Evolutionary conservation across 2,329 filamentous ascomycete species (phyloP).

Genomic region (Aspergillus persii): DNA sequence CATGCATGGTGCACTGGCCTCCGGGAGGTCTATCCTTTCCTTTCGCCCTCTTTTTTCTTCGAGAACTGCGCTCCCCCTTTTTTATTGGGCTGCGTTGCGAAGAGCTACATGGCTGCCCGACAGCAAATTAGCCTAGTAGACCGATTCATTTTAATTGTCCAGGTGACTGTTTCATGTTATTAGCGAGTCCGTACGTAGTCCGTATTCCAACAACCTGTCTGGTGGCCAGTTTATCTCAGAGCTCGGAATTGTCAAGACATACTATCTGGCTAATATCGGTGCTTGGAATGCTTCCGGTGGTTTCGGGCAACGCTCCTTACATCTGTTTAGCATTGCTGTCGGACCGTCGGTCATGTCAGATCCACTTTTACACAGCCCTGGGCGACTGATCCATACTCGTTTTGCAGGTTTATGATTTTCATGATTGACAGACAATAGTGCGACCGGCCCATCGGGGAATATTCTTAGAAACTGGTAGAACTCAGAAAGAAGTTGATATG

Average conservation of each 20-base stretch:
- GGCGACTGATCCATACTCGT: background rate
- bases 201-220: background rate
- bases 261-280: background rate
- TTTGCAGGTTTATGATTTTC: background rate
- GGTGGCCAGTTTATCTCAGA: background rate
- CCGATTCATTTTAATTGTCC: background rate
- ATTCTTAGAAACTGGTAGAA: background rate
- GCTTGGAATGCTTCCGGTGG: background rate
- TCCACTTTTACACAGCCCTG: constrained; percentile 1
- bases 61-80: background rate
- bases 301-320: constrained; percentile 10
- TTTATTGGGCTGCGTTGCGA: background rate
- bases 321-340: background rate
- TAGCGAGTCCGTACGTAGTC: background rate
- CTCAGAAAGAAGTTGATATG: background rate
- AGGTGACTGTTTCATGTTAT: background rate
- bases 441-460: background rate
- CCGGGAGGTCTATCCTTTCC: background rate
- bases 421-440: constrained; percentile 1
- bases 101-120: background rate
- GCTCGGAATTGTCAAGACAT: background rate
- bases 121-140: background rate
- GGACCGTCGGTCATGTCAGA: background rate
- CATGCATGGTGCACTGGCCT: background rate
- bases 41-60: background rate